Base-by-base conservation (phyloP, 108 stramenopile species). In the Asterionellopsis glacialis region DNA sequence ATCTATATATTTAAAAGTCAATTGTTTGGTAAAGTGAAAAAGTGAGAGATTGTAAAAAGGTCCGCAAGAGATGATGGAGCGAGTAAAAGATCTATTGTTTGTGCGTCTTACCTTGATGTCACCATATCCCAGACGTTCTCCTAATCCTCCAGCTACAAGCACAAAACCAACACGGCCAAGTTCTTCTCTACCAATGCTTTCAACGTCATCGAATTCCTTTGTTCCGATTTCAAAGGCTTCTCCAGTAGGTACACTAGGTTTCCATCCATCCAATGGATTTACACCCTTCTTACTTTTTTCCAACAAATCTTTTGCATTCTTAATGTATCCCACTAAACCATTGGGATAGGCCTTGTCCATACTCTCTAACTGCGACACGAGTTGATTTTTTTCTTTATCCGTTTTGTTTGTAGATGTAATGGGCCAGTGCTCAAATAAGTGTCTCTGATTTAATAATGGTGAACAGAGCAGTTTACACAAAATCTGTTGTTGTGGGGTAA, bases 71-170 rank as follows among this genome's bases (percentile, higher is more conserved):
- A 9, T 16, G 1, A 5, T 2, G 47, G 47, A 48, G 21, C 16
- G 47, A 48, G 9, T 4, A 9, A 40, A 27, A 27, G 22, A 54
- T 10, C 19, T 27, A 51, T 11, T 19, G 7, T 41, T 3, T 41
- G 16, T 3, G 27, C 11, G 38, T 33, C 80, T 67, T 74, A 97
- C 79, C 88, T 98, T 99, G 67, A 97, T 94, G 44, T 89, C 95
- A 53, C 70, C 72, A 82, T 98, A 98, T 19, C 97, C 98, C 24
- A 99, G 73, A 23, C 99, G 81, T 69, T 99, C 99, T 18, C 99
- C 99, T 26, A 99, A 75, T 16, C 98, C 99, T 18, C 99, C 99
- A 26, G 94, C 91, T 3, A 95, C 94, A 41, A 95, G 68, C 24
- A 95, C 88, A 74, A 95, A 95, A 14, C 87, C 91, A 62, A 76